Percentiles rank a stretch among this genome's conserved stretches.
Evolutionary conservation across 306 rosid species (phyloP).

Genomic region (Prunus campanulata): DNA sequence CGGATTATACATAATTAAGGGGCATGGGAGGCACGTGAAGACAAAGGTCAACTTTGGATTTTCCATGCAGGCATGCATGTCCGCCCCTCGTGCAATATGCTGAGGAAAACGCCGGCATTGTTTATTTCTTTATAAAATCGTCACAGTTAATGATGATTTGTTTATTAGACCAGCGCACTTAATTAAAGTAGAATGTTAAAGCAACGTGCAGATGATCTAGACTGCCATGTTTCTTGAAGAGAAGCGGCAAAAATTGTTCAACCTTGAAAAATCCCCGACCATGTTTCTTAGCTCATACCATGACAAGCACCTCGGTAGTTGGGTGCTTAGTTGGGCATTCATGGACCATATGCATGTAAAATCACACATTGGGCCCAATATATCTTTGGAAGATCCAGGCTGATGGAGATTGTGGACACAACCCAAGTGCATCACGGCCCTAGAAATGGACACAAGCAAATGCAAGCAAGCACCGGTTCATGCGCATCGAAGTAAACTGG

Average conservation of each 20-base stretch:
- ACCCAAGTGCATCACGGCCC: neutral
- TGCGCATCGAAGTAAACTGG: too few relatives aligned
- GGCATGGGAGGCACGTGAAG: neutral
- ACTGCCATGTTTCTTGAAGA: too few relatives aligned
- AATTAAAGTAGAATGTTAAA: neutral
- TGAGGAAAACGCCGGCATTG: neutral
- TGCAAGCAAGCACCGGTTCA: too few relatives aligned
- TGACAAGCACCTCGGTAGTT: neutral
- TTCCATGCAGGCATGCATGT: neutral
- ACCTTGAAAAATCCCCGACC: too few relatives aligned
- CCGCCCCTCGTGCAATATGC: neutral
- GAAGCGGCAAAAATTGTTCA: too few relatives aligned
- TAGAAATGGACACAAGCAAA: neutral
- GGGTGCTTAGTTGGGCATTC: neutral
- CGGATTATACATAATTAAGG: neutral
- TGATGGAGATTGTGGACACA: neutral
- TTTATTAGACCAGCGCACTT: neutral
- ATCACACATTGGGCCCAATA: neutral
- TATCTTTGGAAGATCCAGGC: neutral
- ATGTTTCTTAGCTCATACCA: neutral
- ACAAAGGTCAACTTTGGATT: slow-evolving; percentile 18
- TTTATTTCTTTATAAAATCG: neutral
- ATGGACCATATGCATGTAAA: neutral
- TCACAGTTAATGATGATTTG: neutral
- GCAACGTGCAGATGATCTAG: too few relatives aligned